phyloP scores from a whole-genome alignment of 164 flowering plant species.

The Pachysandra terminalis region DNA sequence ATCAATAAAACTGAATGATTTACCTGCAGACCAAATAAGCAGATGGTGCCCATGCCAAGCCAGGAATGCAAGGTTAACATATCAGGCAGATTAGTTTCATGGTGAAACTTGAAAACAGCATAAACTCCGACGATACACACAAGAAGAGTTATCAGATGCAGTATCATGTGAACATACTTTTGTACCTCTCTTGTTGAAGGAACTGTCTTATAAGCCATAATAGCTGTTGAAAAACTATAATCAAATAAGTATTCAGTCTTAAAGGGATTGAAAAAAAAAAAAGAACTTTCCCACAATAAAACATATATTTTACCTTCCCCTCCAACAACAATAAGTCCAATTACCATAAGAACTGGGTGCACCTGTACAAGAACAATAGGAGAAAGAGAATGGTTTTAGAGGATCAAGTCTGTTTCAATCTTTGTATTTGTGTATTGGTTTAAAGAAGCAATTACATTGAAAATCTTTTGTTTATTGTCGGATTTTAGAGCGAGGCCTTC shows the following conservation, averaged over 20 bases:
- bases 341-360: not conserved
- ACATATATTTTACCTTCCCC: conserved; percentile 65
- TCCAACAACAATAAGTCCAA: conserved; percentile 21
- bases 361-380: not conserved
- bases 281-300: not conserved
- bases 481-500: conserved; percentile 21
- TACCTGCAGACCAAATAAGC: conserved; percentile 63
- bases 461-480: conserved; percentile 16
- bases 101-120: conserved; percentile 58
- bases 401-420: not conserved
- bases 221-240: conserved; percentile 32
- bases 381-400: not conserved
- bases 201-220: conserved; percentile 59
- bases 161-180: conserved; percentile 34
- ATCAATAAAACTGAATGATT: not conserved
- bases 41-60: conserved; percentile 68
- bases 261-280: not conserved
- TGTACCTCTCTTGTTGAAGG: conserved; percentile 29
- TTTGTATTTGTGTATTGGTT: conserved; percentile 7
- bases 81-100: conserved; percentile 25
- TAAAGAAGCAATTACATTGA: conserved; percentile 34
- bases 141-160: conserved; percentile 46
- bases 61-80: conserved; percentile 65
- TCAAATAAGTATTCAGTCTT: not conserved
- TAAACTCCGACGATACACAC: conserved; percentile 56